Percentiles rank a stretch among this genome's conserved stretches.
Conservation (phyloP, 495 filamentous ascomycete species). For the Podospora pseudopauciseta region DNA sequence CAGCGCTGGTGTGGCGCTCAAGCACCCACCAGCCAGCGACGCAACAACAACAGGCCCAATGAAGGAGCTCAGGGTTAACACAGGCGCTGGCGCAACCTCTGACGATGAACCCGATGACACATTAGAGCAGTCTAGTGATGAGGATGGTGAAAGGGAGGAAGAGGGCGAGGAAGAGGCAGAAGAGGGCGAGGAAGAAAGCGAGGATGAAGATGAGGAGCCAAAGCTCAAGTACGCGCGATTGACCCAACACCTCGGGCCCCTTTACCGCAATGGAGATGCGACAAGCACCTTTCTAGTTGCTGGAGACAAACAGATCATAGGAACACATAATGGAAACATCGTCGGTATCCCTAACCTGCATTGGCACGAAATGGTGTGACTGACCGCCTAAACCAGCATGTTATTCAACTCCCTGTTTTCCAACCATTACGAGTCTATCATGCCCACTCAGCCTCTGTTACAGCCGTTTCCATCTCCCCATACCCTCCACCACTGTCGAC, state of each 20-base stretch:
- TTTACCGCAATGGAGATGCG: slow-evolving; percentile 92
- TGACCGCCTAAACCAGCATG: slow-evolving; percentile 57
- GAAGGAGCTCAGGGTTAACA: slow-evolving; percentile 1
- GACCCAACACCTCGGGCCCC: slow-evolving; percentile 69
- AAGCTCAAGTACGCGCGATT: slow-evolving; percentile 86
- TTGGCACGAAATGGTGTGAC: slow-evolving; percentile 3
- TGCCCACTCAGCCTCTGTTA: slow-evolving; percentile 87
- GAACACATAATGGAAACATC: slow-evolving; percentile 96
- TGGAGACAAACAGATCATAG: slow-evolving; percentile 90
- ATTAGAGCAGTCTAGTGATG: slow-evolving; percentile 2
- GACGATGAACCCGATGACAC: slow-evolving; percentile 10
- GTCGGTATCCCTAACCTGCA: slow-evolving; percentile 49
- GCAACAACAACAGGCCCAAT: slow-evolving; percentile 6
- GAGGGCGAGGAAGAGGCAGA: slow-evolving; percentile 23
- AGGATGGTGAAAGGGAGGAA: slow-evolving; percentile 10
- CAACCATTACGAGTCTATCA: slow-evolving; percentile 78
- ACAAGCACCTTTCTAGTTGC: slow-evolving; percentile 85
- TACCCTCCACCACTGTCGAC: slow-evolving; percentile 71
- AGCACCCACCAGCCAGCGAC: slow-evolving; percentile 11
- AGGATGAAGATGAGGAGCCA: slow-evolving; percentile 93
- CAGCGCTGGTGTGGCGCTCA: slow-evolving; percentile 8
- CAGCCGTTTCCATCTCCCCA: slow-evolving; percentile 85
- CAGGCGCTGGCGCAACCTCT: slow-evolving; percentile 7
- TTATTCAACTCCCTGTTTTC: slow-evolving; percentile 75
- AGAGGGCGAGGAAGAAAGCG: slow-evolving; percentile 48